These are phyloP conservation scores for Persicaria maculosa DNA, from an alignment of 148 eudicot species.

Conservation along the genomic window DNA sequence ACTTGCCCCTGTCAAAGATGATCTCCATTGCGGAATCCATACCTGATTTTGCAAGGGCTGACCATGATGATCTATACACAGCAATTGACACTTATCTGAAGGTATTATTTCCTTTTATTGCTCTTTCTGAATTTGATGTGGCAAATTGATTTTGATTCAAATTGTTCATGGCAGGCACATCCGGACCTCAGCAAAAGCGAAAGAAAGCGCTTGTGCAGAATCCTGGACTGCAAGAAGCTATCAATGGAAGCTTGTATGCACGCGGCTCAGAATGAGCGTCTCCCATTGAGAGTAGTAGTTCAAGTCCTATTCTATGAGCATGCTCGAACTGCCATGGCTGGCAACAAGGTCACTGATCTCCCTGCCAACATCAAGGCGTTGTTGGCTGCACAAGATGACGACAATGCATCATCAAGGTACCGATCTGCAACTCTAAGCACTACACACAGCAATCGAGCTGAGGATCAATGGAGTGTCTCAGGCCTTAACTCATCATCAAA, in stretches of 20 bases:
- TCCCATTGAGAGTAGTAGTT: constrained; percentile 69
- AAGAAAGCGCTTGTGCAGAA: constrained; percentile 65
- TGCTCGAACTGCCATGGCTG: constrained; percentile 40
- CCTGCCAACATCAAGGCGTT: constrained; percentile 10
- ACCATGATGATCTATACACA: constrained; percentile 79
- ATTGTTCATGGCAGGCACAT: constrained; percentile 41
- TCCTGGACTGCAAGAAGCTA: constrained; percentile 67
- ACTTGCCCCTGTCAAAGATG: constrained; percentile 30
- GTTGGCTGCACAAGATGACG: constrained; percentile 37
- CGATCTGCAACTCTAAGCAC: constrained; percentile 21
- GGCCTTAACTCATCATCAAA: constrained; percentile 49
- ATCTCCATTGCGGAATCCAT: constrained; percentile 58
- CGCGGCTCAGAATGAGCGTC: constrained; percentile 77
- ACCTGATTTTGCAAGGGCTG: constrained; percentile 56
- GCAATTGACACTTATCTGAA: constrained; percentile 79
- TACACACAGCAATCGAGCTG: constrained; percentile 28
- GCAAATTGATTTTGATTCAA: background rate
- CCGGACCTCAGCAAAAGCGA: constrained; percentile 64
- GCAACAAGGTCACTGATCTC: background rate
- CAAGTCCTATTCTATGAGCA: constrained; percentile 91
- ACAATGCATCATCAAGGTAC: constrained; percentile 30
- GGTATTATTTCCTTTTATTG: constrained; percentile 27
- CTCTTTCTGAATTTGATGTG: background rate
- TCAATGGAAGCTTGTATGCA: constrained; percentile 64
- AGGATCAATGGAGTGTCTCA: constrained; percentile 73